Conservation (phyloP, 352 stramenopile species). For the Blastocystis sp. region DNA sequence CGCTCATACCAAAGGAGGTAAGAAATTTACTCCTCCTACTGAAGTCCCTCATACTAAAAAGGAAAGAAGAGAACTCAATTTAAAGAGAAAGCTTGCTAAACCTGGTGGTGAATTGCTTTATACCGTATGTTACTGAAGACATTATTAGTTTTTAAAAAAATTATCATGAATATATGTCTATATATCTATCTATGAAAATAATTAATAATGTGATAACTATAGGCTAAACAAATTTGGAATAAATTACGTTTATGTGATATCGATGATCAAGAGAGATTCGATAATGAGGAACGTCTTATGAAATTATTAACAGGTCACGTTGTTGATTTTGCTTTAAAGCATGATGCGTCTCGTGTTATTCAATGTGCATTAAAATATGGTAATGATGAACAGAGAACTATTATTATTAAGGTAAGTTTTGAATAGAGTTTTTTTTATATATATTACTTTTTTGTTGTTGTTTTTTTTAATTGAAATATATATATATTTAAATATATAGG, state of each 20-base stretch:
- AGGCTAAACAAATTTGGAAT: conserved; percentile 37
- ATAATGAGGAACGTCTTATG: conserved; percentile 19
- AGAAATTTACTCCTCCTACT: not conserved
- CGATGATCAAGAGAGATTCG: conserved; percentile 9
- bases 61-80: conserved; percentile 21
- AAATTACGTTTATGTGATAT: conserved; percentile 19
- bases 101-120: conserved; percentile 28
- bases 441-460: too few species aligned
- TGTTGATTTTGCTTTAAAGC: conserved; percentile 30
- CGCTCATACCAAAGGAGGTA: conserved; percentile 4
- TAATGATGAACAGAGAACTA: conserved; percentile 11
- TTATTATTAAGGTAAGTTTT: conserved; percentile 3
- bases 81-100: conserved; percentile 26
- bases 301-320: conserved; percentile 23
- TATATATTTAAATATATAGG: not conserved
- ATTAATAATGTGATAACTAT: not conserved
- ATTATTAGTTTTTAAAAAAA: too few species aligned
- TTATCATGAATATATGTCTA: too few species aligned
- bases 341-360: conserved; percentile 34
- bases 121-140: too few species aligned
- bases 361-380: conserved; percentile 32
- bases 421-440: too few species aligned
- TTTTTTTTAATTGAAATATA: too few species aligned
- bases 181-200: too few species aligned
- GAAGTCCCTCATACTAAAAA: conserved; percentile 10